Evolutionary conservation across 2,329 filamentous ascomycete species (phyloP), one percentile per base, ranked within the genome.

Genomic region (Microcyclosporella mali): DNA sequence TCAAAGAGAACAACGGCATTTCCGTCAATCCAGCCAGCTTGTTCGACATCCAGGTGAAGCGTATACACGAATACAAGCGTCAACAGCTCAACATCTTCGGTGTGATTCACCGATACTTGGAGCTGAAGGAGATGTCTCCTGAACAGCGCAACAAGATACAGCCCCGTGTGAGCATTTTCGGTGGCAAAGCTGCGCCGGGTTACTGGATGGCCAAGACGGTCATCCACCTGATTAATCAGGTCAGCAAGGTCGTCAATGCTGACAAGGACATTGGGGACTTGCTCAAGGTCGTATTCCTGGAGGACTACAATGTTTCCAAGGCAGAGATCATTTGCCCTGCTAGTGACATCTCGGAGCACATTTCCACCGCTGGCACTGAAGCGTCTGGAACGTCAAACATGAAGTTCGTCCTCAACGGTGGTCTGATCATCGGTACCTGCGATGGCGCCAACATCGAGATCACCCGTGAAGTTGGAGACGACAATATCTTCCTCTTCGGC

Each of bases 301-400:
- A 94, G 62, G 92, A 98, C 69, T 98, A 98, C 78, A 98, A 98
- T 55, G 92, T 98, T 61, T 95, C 88, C 79, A 98, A 98, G 74
- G 92, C 92, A 2, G 92, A 98, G 70, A 89, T 97, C 60, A 95
- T 98, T 59, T 79, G 80, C 52, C 92, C 92, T 10, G 92, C 92
- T 10, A 95, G 88, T 15, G 92, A 98, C 59, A 83, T 98, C 59
- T 95, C 88, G 68, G 92, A 98, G 72, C 92, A 98, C 66, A 98
- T 98, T 61, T 97, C 92, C 2, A 98, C 92, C 17, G 92, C 92
- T 29, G 92, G 92, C 37, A 98, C 92, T 1, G 92, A 98, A 57
- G 81, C 78, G 18, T 79, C 74, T 51, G 90, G 90, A 50, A 95
- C 88, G 10, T 94, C 87, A 61, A 98, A 98, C 79, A 98, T 98